Evolutionary conservation across 139 green algal species (phyloP), one percentile per base, ranked within the genome.

Genomic region (Closterium sp.): DNA sequence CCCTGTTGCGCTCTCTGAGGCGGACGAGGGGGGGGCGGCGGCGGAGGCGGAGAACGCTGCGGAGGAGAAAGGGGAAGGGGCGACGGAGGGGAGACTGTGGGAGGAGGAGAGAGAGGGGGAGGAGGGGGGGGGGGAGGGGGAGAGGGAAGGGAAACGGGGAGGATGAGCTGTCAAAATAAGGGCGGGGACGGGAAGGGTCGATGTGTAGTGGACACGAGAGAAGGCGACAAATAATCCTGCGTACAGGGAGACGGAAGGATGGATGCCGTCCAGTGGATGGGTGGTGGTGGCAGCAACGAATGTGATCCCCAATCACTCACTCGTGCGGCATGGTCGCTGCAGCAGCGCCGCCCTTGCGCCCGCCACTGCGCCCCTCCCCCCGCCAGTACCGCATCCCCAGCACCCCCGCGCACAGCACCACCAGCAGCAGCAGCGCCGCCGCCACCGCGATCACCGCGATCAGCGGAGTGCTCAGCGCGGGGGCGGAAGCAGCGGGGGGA

Each of bases 401-500:
- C 43, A 91, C n/a, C 25, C 38, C 25, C 83, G 87, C 36, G 87
- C 32, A 87, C 34, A 85, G 64, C 88, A 88, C 34, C 64, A 86
- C 4, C 34, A 87, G 34, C 81, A 86, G 25, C 81, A 86, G 34
- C 23, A 90, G 32, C 23, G 2, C 0, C 33, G 34, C 88, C 88
- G 25, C 88, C 34, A 91, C 88, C 12, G 88, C 64, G 34, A 64
- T 64, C 84, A 91, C 88, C 43, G 43, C 43, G 23, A 69, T 69
- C 43, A 69, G 43, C 43, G 43, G 43, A 69, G 43, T 69, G 43
- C 43, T 69, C 43, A 69, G 43, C 43, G 9, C 43, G 9, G 43
- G 10, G 1, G 43, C 43, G 43, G 86, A 33, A 33, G 36, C 86
- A 89, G 21, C 86, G n/a, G 38, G 28, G 38, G 30, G n/a, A 69